A percentile compares a stretch with the other conserved stretches of the same genome.
phyloP scores from a whole-genome alignment of 2,329 filamentous ascomycete genomes.

The Amphichorda felina region DNA sequence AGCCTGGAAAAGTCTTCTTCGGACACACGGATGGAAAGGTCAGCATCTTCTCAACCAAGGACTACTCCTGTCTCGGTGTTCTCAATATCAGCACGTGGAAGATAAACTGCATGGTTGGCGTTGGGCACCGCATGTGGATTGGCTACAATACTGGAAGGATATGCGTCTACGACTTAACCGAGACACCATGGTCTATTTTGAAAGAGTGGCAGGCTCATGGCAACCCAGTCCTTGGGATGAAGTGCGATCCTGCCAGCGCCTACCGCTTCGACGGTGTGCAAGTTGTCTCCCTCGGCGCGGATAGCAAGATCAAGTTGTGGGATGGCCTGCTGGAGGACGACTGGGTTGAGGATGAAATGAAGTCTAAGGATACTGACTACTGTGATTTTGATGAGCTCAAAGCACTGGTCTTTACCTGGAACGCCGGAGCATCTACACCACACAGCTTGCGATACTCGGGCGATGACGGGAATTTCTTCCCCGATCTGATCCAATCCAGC shows the following conservation, averaged over 20 bases:
- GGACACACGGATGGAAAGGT: conserved; percentile 92
- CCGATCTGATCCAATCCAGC: conserved; percentile 64
- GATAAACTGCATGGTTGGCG: conserved; percentile 75
- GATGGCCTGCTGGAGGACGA: conserved; percentile 89
- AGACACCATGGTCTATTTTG: conserved; percentile 75
- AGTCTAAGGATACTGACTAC: conserved; percentile 67
- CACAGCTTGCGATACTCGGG: conserved; percentile 61
- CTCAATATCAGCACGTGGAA: conserved; percentile 89
- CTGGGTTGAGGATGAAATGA: conserved; percentile 88
- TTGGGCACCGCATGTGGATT: conserved; percentile 79
- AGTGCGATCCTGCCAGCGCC: conserved; percentile 68
- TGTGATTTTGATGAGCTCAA: conserved; percentile 77
- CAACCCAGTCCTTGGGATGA: conserved; percentile 65
- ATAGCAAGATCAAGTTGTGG: conserved; percentile 78
- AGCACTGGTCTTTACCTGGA: conserved; percentile 84
- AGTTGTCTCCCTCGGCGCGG: conserved; percentile 75
- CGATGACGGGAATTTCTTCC: conserved; percentile 66
- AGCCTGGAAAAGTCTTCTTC: conserved; percentile 73
- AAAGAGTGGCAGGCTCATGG: conserved; percentile 95
- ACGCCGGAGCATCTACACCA: conserved; percentile 92
- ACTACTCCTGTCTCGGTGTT: conserved; percentile 67
- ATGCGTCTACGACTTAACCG: conserved; percentile 77
- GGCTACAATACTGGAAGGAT: conserved; percentile 91
- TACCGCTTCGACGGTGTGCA: conserved; percentile 79
- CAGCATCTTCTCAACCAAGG: conserved; percentile 73